A percentile compares a stretch with the other conserved stretches of the same genome.
Evolutionary conservation across 176 grass and related monocot genomes (phyloP).

Genomic region (Raddia distichophylla): DNA sequence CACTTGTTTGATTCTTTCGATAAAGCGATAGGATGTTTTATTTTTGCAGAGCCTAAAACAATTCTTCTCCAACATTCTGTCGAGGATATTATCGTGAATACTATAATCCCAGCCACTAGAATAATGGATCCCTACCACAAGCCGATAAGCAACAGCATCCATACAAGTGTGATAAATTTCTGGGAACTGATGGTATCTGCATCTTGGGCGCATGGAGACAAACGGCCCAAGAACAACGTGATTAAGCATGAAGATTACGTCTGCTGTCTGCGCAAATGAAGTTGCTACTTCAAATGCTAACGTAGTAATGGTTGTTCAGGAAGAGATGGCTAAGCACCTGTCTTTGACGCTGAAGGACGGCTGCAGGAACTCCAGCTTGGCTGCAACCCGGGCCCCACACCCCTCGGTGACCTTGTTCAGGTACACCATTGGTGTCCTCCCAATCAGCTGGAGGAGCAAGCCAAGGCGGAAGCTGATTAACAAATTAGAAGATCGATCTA

Average conservation of each 20-base stretch:
- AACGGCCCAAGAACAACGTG: neutral
- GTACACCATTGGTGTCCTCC: slow-evolving; percentile 85
- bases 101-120: neutral
- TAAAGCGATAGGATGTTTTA: neutral
- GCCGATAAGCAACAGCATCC: too few relatives aligned
- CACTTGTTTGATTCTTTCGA: neutral
- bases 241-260: neutral
- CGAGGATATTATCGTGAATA: neutral
- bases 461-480: neutral
- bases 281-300: neutral
- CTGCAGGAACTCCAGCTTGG: slow-evolving; percentile 90
- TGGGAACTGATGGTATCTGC: neutral
- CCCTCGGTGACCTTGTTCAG: slow-evolving; percentile 89
- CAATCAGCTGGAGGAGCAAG: slow-evolving; percentile 62
- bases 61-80: neutral
- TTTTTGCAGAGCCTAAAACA: neutral
- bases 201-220: neutral
- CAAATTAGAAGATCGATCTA: too few relatives aligned
- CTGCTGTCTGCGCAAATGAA: neutral
- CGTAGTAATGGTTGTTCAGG: neutral
- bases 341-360: slow-evolving; percentile 97
- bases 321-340: slow-evolving; percentile 40
- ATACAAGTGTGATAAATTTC: too few relatives aligned
- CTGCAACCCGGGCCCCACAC: slow-evolving; percentile 75
- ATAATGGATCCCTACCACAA: neutral